Percentiles rank a stretch among this genome's conserved stretches.
These are phyloP conservation scores for Pseudohyphozyma bogoriensis DNA, from an alignment of 768 basidiomycete genomes.

Conservation along the genomic window DNA sequence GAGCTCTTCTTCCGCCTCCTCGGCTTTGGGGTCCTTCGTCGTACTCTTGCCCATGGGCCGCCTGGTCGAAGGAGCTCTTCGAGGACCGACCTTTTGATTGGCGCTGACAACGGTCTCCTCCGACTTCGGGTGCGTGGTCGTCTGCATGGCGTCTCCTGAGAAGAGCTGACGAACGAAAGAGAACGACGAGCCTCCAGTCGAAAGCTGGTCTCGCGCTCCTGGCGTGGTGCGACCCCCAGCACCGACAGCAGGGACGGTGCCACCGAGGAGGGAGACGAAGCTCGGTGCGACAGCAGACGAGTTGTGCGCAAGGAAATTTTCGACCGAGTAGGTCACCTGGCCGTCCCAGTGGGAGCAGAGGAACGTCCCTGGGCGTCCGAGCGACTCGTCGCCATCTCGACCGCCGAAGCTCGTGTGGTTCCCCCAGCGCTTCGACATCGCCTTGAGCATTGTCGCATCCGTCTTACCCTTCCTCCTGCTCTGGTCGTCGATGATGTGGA, in stretches of 20 bases:
- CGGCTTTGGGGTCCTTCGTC: constrained; percentile 23
- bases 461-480: constrained; percentile 80
- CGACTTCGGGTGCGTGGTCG: constrained; percentile 79
- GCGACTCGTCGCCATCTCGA: constrained; percentile 28
- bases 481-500: constrained; percentile 98
- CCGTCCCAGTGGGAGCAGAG: constrained; percentile 87
- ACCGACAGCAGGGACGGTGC: constrained; percentile 34
- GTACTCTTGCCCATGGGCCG: constrained; percentile 15
- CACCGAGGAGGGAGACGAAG: constrained; percentile 79
- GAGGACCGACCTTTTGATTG: constrained; percentile 84
- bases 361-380: constrained; percentile 66
- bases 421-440: constrained; percentile 86
- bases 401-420: constrained; percentile 71
- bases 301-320: constrained; percentile 80
- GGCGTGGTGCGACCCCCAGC: constrained; percentile 17
- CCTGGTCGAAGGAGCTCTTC: constrained; percentile 75
- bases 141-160: constrained; percentile 76
- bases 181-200: constrained; percentile 70
- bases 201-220: constrained; percentile 41
- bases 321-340: constrained; percentile 80
- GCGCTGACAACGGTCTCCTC: constrained; percentile 94
- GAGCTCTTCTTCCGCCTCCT: constrained; percentile 46
- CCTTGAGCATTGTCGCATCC: constrained; percentile 86
- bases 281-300: constrained; percentile 83
- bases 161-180: constrained; percentile 88